Evolutionary conservation across 139 green algal genomes (phyloP).

Genomic region (Zygnema circumcarinatum): DNA sequence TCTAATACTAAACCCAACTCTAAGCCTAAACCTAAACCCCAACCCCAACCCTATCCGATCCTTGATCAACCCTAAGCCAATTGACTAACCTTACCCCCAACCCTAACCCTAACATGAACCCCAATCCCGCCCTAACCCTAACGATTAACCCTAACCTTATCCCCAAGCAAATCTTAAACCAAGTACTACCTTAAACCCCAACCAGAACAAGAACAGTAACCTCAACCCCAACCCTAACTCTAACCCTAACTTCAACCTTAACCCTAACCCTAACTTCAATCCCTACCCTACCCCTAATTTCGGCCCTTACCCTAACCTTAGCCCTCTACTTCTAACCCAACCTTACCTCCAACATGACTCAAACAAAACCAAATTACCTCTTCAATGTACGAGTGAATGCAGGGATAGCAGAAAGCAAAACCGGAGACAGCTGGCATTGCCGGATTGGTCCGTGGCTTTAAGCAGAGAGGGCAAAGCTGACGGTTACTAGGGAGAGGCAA

Average conservation of each 20-base stretch:
- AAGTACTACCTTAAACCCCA: not conserved
- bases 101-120: too few species aligned
- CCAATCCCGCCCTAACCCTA: too few species aligned
- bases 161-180: too few species aligned
- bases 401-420: constrained; percentile 94
- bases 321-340: not conserved
- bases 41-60: too few species aligned
- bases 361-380: constrained; percentile 2
- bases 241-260: constrained; percentile 8
- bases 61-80: too few species aligned
- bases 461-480: constrained; percentile 80
- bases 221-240: not conserved
- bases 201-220: not conserved
- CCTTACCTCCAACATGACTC: not conserved
- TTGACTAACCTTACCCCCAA: too few species aligned
- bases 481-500: constrained; percentile 75
- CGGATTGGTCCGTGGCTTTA: constrained; percentile 76
- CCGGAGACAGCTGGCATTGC: constrained; percentile 77
- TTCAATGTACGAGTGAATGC: constrained; percentile 75
- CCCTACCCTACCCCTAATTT: too few species aligned
- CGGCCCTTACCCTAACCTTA: too few species aligned
- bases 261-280: too few species aligned
- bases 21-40: too few species aligned
- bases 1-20: too few species aligned
- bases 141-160: too few species aligned